These are phyloP conservation scores for Penicillium sp. DNA, from an alignment of 2,329 filamentous ascomycete species.

Conservation along the genomic window DNA sequence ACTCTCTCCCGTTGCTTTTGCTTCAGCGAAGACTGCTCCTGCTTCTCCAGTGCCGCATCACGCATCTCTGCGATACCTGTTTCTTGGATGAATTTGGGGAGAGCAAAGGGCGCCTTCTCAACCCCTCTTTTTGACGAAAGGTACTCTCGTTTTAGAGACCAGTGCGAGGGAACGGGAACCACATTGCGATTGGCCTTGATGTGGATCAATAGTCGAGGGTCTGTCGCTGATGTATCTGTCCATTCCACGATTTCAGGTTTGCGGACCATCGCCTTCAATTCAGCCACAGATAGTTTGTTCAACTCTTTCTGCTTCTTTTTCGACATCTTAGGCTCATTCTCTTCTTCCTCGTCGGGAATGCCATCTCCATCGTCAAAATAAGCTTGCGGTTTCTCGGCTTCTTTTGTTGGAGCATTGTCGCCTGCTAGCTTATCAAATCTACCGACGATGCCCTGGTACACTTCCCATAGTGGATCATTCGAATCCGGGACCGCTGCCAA, in stretches of 20 bases:
- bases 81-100: constrained; percentile 95
- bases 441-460: constrained; percentile 78
- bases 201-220: constrained; percentile 83
- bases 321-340: constrained; percentile 67
- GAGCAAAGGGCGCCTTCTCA: constrained; percentile 87
- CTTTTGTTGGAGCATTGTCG: constrained; percentile 62
- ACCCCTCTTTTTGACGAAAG: constrained; percentile 95
- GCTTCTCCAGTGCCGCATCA: constrained; percentile 92
- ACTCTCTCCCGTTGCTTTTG: constrained; percentile 95
- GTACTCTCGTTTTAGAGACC: constrained; percentile 95
- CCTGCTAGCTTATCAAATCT: constrained; percentile 69
- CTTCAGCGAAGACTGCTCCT: constrained; percentile 85
- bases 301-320: constrained; percentile 93
- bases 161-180: constrained; percentile 89
- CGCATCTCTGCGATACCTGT: constrained; percentile 98
- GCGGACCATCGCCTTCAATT: constrained; percentile 85
- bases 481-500: no score
- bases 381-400: constrained; percentile 76
- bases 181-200: constrained; percentile 95
- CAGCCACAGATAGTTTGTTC: constrained; percentile 89
- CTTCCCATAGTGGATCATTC: constrained; percentile 74
- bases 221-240: constrained; percentile 89
- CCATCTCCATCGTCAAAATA: constrained; percentile 81
- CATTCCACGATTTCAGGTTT: constrained; percentile 96
- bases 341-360: constrained; percentile 72